These are phyloP conservation scores for Amaranthus tricolor DNA, from an alignment of 179 eudicot species.

Conservation along the genomic window DNA sequence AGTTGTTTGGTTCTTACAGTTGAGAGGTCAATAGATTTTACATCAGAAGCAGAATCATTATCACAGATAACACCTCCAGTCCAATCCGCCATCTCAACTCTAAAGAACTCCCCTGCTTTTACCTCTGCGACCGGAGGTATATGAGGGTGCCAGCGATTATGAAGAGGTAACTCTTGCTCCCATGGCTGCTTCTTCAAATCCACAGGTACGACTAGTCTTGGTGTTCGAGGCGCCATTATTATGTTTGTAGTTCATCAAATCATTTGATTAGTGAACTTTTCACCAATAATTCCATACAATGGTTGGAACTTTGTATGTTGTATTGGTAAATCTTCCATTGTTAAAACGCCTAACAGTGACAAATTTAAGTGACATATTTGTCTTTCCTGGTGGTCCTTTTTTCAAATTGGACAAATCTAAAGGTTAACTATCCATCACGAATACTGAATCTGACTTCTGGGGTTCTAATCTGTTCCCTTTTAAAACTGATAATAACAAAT, in stretches of 20 bases:
- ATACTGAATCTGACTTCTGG: conserved; percentile 10
- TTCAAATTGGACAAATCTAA: conserved; percentile 14
- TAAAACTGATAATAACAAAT: neutral
- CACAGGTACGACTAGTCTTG: conserved; percentile 49
- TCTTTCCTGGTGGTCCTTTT: conserved; percentile 20
- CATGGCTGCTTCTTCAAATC: conserved; percentile 69
- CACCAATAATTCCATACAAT: neutral
- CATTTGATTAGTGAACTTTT: too few relatives aligned
- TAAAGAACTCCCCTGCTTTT: conserved; percentile 56
- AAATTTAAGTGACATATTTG: neutral
- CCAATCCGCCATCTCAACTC: conserved; percentile 87
- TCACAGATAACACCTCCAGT: conserved; percentile 70
- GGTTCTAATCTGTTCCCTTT: conserved; percentile 7
- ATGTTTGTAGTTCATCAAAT: neutral
- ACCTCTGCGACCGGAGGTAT: conserved; percentile 76
- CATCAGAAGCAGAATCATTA: conserved; percentile 66
- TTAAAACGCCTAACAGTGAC: neutral
- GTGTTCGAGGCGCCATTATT: conserved; percentile 62
- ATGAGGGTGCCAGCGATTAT: conserved; percentile 92
- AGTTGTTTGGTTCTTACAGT: conserved; percentile 45
- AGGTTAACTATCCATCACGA: conserved; percentile 3
- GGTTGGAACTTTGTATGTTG: neutral
- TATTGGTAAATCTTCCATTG: neutral
- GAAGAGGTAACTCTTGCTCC: conserved; percentile 74
- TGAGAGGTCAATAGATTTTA: conserved; percentile 69